Percentiles rank a stretch among this genome's conserved stretches.
Conservation (phyloP, 2,329 filamentous ascomycete genomes). For the Tolypocladium amazonense region DNA sequence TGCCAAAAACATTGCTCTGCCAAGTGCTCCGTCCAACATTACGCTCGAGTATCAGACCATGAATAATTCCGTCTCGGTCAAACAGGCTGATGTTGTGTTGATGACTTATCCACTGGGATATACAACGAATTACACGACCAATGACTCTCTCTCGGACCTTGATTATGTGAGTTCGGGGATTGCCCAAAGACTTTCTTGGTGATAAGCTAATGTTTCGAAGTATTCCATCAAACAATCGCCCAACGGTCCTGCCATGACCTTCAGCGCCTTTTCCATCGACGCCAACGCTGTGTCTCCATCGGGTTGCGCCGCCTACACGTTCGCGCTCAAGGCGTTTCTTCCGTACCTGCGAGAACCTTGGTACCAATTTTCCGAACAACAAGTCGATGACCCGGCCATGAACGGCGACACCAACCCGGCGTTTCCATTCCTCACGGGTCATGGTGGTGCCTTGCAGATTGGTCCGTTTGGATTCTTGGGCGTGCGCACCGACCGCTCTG, state of each 20-base stretch:
- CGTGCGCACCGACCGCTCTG: constrained; percentile 48
- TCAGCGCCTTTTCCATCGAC: constrained; percentile 56
- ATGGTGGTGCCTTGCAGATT: constrained; percentile 60
- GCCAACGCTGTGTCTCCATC: constrained; percentile 55
- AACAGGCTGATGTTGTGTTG: constrained; percentile 60
- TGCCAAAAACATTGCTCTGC: constrained; percentile 8
- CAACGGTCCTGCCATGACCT: constrained; percentile 65
- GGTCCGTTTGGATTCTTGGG: constrained; percentile 58
- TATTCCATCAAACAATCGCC: constrained; percentile 24
- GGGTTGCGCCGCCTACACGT: constrained; percentile 59
- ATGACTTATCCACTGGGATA: constrained; percentile 54
- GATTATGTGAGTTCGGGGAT: constrained; percentile 9
- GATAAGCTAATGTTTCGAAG: neutral
- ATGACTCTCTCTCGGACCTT: constrained; percentile 10
- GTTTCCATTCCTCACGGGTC: constrained; percentile 61
- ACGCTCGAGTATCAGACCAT: constrained; percentile 56
- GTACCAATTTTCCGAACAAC: constrained; percentile 61
- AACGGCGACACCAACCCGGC: constrained; percentile 41
- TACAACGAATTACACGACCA: constrained; percentile 26
- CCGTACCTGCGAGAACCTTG: constrained; percentile 57
- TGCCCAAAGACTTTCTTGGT: neutral
- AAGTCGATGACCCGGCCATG: constrained; percentile 51
- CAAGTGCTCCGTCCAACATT: constrained; percentile 24
- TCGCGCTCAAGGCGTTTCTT: constrained; percentile 49
- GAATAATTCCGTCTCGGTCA: constrained; percentile 55